Conservation (phyloP, 1,284 basidiomycete species). For the Microbotryum intermedium region DNA sequence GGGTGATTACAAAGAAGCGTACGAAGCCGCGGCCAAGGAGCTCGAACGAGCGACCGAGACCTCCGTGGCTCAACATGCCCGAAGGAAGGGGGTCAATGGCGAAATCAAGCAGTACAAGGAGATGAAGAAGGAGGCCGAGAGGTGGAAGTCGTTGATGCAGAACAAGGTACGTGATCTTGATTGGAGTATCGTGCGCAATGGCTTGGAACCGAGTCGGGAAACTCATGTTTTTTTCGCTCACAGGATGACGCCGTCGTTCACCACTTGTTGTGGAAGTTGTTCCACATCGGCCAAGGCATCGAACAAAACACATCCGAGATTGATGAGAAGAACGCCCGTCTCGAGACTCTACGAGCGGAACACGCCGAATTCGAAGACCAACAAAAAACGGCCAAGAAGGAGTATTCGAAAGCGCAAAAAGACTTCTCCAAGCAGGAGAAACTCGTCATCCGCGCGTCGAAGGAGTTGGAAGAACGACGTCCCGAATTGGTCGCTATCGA, state of each 20-base stretch:
- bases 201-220: background rate
- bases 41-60: conserved; percentile 87
- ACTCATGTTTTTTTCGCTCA: background rate
- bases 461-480: conserved; percentile 68
- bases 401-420: conserved; percentile 68
- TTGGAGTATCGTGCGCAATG: background rate
- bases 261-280: conserved; percentile 80
- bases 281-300: conserved; percentile 76
- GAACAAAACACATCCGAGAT: conserved; percentile 62
- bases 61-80: conserved; percentile 86
- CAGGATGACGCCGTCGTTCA: conserved; percentile 74
- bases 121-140: conserved; percentile 86
- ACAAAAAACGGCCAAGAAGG: conserved; percentile 63
- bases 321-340: conserved; percentile 58
- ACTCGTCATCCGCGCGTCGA: conserved; percentile 70
- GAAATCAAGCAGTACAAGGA: conserved; percentile 98
- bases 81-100: conserved; percentile 81
- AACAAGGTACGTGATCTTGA: conserved; percentile 41
- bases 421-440: conserved; percentile 65
- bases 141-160: conserved; percentile 68
- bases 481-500: conserved; percentile 73
- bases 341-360: conserved; percentile 58
- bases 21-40: conserved; percentile 76
- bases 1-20: conserved; percentile 76
- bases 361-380: conserved; percentile 55